Conservation (phyloP, 1,284 basidiomycete genomes). For the Ustilago cynodontis region DNA sequence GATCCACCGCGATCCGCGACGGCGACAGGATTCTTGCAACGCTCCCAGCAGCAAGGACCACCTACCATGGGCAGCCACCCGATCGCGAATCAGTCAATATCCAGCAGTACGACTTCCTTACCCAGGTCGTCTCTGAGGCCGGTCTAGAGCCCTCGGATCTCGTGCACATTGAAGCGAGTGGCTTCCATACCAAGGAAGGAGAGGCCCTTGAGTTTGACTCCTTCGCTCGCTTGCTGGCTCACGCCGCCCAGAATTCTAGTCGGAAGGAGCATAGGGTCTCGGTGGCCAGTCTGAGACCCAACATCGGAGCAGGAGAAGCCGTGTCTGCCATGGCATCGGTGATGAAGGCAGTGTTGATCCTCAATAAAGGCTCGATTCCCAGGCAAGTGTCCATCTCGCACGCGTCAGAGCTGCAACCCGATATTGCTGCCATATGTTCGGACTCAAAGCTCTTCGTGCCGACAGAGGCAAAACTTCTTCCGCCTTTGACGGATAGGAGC, state of each 20-base stretch:
- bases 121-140: slow-evolving; percentile 25
- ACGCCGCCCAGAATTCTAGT: not conserved
- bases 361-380: slow-evolving; percentile 34
- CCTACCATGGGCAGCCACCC: slow-evolving; percentile 13
- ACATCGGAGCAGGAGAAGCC: slow-evolving; percentile 49
- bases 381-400: slow-evolving; percentile 31
- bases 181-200: slow-evolving; percentile 26
- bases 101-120: slow-evolving; percentile 23
- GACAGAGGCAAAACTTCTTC: slow-evolving; percentile 18
- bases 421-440: slow-evolving; percentile 19
- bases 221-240: slow-evolving; percentile 14
- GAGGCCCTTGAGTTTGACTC: slow-evolving; percentile 49
- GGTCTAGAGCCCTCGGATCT: slow-evolving; percentile 8
- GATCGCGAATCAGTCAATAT: not conserved
- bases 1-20: slow-evolving; percentile 48
- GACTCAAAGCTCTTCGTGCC: slow-evolving; percentile 27
- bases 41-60: slow-evolving; percentile 29
- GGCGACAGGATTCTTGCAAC: slow-evolving; percentile 50
- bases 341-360: slow-evolving; percentile 50
- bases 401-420: slow-evolving; percentile 26
- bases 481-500: not conserved
- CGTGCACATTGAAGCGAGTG: slow-evolving; percentile 50
- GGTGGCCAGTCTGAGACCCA: slow-evolving; percentile 40
- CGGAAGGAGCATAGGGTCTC: slow-evolving; percentile 12
- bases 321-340: slow-evolving; percentile 50